Conservation (phyloP, 139 green algal species). For the Coelastrella sp. region DNA sequence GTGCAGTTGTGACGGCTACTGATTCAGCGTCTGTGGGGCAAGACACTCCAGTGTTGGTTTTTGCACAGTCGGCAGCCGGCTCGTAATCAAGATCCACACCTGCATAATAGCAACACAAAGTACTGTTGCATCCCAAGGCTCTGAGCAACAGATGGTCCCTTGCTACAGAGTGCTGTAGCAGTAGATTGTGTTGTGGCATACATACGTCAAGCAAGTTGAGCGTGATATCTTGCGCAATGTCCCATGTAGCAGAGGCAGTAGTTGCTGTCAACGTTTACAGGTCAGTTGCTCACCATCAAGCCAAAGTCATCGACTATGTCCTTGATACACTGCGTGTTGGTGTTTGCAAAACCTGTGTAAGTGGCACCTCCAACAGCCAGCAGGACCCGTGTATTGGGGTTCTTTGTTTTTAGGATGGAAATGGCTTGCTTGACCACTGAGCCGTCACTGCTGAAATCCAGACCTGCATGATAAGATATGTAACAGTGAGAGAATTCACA, state of each 20-base stretch:
- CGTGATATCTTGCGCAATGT: neutral
- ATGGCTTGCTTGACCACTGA: constrained; percentile 53
- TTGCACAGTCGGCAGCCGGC: neutral
- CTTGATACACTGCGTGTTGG: constrained; percentile 38
- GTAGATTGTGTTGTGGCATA: too few species aligned
- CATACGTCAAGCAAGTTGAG: neutral
- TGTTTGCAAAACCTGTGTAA: constrained; percentile 49
- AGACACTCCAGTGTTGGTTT: constrained; percentile 9
- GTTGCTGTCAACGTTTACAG: neutral
- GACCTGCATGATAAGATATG: constrained; percentile 46
- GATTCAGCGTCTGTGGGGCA: constrained; percentile 59
- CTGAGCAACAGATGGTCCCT: neutral
- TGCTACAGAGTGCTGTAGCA: neutral
- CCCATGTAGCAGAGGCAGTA: neutral
- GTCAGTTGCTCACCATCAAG: constrained; percentile 47
- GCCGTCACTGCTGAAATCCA: constrained; percentile 54
- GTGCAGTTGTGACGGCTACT: constrained; percentile 3
- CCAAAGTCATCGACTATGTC: constrained; percentile 56
- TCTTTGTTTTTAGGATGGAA: constrained; percentile 52
- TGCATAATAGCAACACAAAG: neutral
- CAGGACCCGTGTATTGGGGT: constrained; percentile 59
- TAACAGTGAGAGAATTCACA: too few species aligned
- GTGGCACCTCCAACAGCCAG: constrained; percentile 55
- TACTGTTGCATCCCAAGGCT: neutral
- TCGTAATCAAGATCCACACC: constrained; percentile 39